Conservation (phyloP, 139 green algal species). For the Chlorella sp. region DNA sequence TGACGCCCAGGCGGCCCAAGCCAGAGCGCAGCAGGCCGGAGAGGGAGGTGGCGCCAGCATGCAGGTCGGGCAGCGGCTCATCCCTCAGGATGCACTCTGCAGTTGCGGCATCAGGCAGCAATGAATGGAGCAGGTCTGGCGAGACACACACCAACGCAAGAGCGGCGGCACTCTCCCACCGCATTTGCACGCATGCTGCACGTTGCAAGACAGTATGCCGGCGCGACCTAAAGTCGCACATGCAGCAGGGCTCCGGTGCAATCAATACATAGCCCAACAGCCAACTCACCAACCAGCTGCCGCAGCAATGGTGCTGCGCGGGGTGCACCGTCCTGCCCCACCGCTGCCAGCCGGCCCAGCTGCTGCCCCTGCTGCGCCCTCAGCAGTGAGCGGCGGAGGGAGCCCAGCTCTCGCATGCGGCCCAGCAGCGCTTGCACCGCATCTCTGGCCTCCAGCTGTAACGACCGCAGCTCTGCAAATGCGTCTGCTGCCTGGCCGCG, state of each 20-base stretch:
- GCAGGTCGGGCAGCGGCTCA: constrained; percentile 39
- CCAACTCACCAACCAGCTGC: neutral
- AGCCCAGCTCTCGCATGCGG: neutral
- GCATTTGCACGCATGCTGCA: too few species aligned
- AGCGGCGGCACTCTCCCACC: too few species aligned
- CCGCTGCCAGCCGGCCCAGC: constrained; percentile 7
- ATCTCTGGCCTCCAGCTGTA: constrained; percentile 24
- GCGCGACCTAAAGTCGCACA: too few species aligned
- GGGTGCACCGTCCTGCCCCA: constrained; percentile 18
- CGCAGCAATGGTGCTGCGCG: neutral
- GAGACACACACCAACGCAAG: too few species aligned
- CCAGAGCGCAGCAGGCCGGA: constrained; percentile 62
- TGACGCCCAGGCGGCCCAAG: constrained; percentile 46
- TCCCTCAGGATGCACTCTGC: constrained; percentile 37
- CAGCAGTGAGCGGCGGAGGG: neutral
- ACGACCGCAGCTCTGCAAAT: neutral
- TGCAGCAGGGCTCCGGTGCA: too few species aligned
- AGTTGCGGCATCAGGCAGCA: neutral
- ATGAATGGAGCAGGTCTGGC: too few species aligned
- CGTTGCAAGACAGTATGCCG: too few species aligned
- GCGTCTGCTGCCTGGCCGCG: neutral
- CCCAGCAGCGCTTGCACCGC: constrained; percentile 11
- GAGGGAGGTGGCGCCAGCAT: constrained; percentile 52
- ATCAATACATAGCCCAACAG: too few species aligned
- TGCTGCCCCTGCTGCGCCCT: neutral